Evolutionary conservation across 768 basidiomycete genomes (phyloP).

Genomic region (Chalciporus sphaerocephalus): DNA sequence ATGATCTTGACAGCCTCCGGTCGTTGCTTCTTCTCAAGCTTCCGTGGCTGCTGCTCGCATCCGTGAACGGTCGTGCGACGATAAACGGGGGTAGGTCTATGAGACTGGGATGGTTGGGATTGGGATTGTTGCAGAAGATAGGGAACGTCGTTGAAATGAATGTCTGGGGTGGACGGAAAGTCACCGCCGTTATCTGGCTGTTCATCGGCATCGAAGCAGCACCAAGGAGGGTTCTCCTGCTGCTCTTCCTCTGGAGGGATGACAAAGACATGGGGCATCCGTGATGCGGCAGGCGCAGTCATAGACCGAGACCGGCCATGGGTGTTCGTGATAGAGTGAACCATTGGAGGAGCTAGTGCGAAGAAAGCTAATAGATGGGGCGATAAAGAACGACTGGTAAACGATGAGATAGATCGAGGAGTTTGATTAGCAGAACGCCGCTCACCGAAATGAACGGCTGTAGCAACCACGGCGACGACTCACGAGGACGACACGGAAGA

Average conservation of each 20-base stretch:
- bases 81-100: background rate
- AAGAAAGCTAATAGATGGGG: background rate
- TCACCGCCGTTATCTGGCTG: slow-evolving; percentile 18
- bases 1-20: slow-evolving; percentile 26
- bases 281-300: slow-evolving; percentile 6
- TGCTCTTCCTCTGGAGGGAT: slow-evolving; percentile 57
- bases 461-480: slow-evolving; percentile 4
- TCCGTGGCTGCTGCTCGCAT: slow-evolving; percentile 10
- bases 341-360: slow-evolving; percentile 8
- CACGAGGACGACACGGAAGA: background rate
- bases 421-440: background rate
- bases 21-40: slow-evolving; percentile 30
- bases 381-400: slow-evolving; percentile 16
- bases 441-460: slow-evolving; percentile 13
- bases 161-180: slow-evolving; percentile 23
- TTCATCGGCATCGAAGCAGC: slow-evolving; percentile 51
- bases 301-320: slow-evolving; percentile 15
- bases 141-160: slow-evolving; percentile 34
- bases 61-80: slow-evolving; percentile 5
- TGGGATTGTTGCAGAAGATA: slow-evolving; percentile 14
- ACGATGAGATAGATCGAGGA: background rate
- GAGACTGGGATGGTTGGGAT: slow-evolving; percentile 1
- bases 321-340: slow-evolving; percentile 10
- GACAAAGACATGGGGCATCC: slow-evolving; percentile 50
- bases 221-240: slow-evolving; percentile 45